Base-by-base conservation (phyloP, 768 basidiomycete species). In the Suillus alpinus region DNA sequence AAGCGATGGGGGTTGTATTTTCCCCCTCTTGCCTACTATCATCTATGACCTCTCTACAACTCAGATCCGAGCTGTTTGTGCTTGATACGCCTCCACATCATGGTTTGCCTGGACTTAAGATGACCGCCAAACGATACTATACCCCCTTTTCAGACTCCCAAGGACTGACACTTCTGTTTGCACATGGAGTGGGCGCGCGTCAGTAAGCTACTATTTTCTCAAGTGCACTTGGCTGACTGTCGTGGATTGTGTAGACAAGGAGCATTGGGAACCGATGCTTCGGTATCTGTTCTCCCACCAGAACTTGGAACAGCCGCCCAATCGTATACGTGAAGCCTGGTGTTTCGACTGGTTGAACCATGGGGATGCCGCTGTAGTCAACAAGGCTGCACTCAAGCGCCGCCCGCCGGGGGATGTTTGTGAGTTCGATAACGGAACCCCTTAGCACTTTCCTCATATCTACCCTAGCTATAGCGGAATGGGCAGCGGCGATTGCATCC, bases 211-310 rank as follows among this genome's bases (percentile, higher is more conserved):
- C 2, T 31, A 20, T 5, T 23, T 14, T 29, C 40, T 29, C 23
- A 26, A 53, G n/a, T 36, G 16, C n/a, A 29, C 14, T 12, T 52
- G 36, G 50, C 18, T 41, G 31, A 57, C 46, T 16, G 13, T 36
- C 56, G 39, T n/a, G 23, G 44, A 23, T 44, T n/a, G 14, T 39
- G 39, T 63, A 85, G 83, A 83, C 66, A 84, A 85, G 63, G 82
- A 85, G 63, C 78, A 80, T 63, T 85, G 83, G 82, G 83, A 84
- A 60, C 79, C 81, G 1, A 73, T 75, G 3, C 76, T 85, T 18
- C 63, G 76, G 40, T 64, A 64, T 0, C 67, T 83, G 12, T 80
- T 82, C 65, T 44, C 65, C 2, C 59, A 69, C 6, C 75, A 77
- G 29, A 50, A 61, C 6, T 56, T 66, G 57, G 9, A 68, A 43